Percentiles rank a stretch among this genome's conserved stretches.
Evolutionary conservation across 2,329 filamentous ascomycete genomes (phyloP).

Genomic region (Sporothrix sp.): DNA sequence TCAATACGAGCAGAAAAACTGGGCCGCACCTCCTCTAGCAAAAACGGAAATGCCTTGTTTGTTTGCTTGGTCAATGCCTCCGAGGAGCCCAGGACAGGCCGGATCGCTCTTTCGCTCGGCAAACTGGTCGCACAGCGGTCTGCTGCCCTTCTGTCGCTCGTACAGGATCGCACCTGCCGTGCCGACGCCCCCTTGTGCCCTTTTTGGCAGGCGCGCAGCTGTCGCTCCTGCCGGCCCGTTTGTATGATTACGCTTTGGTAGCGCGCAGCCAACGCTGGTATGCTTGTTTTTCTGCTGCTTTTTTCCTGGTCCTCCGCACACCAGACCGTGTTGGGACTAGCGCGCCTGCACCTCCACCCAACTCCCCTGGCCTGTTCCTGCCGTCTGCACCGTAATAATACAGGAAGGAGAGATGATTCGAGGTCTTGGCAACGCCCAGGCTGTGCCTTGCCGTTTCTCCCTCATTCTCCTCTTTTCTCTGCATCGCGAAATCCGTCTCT

Average conservation of each 20-base stretch:
- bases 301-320: not conserved
- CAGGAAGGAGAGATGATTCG: not conserved
- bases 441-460: not conserved
- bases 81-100: too few species aligned
- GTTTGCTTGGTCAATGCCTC: too few species aligned
- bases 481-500: not conserved
- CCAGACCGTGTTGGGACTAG: conserved; percentile 1
- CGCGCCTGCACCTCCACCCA: not conserved
- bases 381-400: not conserved
- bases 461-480: not conserved
- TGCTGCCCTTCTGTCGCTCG: too few species aligned
- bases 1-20: conserved; percentile 7
- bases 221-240: not conserved
- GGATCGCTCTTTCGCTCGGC: too few species aligned
- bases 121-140: too few species aligned
- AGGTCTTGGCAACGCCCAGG: conserved; percentile 7
- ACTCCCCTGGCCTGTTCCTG: not conserved
- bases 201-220: not conserved
- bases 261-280: not conserved
- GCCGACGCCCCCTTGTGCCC: too few species aligned
- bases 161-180: too few species aligned
- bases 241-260: not conserved
- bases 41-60: too few species aligned
- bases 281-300: conserved; percentile 2
- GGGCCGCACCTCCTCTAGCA: conserved; percentile 3